These are phyloP conservation scores for Lagenaria siceraria DNA, from an alignment of 306 rosid genomes.

Conservation along the genomic window DNA sequence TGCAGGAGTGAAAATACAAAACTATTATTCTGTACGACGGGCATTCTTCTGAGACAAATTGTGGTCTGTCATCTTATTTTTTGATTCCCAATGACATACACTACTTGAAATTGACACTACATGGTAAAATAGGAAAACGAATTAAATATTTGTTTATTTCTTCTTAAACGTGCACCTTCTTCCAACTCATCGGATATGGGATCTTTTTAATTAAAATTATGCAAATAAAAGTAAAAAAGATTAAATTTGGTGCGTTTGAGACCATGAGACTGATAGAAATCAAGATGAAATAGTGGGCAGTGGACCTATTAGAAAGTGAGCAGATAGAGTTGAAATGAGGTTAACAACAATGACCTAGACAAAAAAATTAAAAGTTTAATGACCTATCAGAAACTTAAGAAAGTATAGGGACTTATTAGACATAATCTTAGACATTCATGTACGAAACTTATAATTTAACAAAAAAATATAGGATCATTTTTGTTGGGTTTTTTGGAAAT, in stretches of 20 bases:
- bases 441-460: not conserved
- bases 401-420: not conserved
- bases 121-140: not conserved
- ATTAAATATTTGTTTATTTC: not conserved
- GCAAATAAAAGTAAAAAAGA: not conserved
- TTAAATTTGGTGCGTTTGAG: not conserved
- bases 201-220: not conserved
- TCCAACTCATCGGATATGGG: not conserved
- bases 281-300: not conserved
- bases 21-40: slow-evolving; percentile 91
- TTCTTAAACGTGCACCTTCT: not conserved
- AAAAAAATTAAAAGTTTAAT: not conserved
- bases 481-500: not conserved
- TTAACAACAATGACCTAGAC: not conserved
- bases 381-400: not conserved
- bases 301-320: not conserved
- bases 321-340: not conserved
- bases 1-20: slow-evolving; percentile 74
- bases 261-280: not conserved
- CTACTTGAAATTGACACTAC: not conserved
- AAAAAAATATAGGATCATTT: not conserved
- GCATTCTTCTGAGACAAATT: slow-evolving; percentile 83
- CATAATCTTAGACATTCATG: not conserved
- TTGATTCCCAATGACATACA: not conserved
- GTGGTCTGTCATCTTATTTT: slow-evolving; percentile 34